A percentile compares a stretch with the other conserved stretches of the same genome.
phyloP scores from a whole-genome alignment of 2,329 filamentous ascomycete genomes.

The Epichloe baconii region DNA sequence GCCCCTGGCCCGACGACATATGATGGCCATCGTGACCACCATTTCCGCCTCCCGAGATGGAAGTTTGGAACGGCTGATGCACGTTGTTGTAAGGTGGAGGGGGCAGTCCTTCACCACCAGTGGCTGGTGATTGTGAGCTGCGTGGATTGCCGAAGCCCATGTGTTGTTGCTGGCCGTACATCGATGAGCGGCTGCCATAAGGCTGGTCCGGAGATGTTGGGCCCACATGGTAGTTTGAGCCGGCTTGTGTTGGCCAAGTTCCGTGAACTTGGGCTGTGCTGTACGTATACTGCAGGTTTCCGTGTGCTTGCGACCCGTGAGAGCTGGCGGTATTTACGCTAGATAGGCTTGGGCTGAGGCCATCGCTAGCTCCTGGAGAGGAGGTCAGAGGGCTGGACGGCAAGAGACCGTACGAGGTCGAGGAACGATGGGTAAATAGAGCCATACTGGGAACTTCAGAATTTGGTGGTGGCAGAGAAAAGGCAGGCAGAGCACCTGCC shows the following conservation, averaged over 20 bases:
- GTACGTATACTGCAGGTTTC: slow-evolving; percentile 35
- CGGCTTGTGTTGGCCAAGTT: slow-evolving; percentile 45
- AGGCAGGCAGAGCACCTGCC: slow-evolving; percentile 20
- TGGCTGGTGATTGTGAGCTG: slow-evolving; percentile 33
- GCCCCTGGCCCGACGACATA: slow-evolving; percentile 18
- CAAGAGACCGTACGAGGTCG: slow-evolving; percentile 14
- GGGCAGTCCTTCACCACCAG: slow-evolving; percentile 48
- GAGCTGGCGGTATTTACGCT: slow-evolving; percentile 48
- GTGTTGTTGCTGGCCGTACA: slow-evolving; percentile 39
- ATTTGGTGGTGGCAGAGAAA: slow-evolving; percentile 23
- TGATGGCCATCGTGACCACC: slow-evolving; percentile 20
- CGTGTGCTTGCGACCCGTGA: slow-evolving; percentile 41
- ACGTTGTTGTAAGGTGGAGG: slow-evolving; percentile 56
- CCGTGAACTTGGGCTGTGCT: slow-evolving; percentile 33
- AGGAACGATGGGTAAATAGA: slow-evolving; percentile 11
- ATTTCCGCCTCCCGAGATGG: slow-evolving; percentile 36
- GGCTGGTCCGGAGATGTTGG: slow-evolving; percentile 22
- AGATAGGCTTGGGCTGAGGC: slow-evolving; percentile 47
- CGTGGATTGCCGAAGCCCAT: slow-evolving; percentile 24
- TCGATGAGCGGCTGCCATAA: slow-evolving; percentile 15
- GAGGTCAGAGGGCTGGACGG: slow-evolving; percentile 22
- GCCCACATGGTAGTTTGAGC: slow-evolving; percentile 38
- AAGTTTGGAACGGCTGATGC: slow-evolving; percentile 50
- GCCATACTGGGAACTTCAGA: slow-evolving; percentile 24
- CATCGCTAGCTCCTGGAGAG: slow-evolving; percentile 41